phyloP scores from a whole-genome alignment of 2,329 filamentous ascomycete species.

The Whalleya microplaca region DNA sequence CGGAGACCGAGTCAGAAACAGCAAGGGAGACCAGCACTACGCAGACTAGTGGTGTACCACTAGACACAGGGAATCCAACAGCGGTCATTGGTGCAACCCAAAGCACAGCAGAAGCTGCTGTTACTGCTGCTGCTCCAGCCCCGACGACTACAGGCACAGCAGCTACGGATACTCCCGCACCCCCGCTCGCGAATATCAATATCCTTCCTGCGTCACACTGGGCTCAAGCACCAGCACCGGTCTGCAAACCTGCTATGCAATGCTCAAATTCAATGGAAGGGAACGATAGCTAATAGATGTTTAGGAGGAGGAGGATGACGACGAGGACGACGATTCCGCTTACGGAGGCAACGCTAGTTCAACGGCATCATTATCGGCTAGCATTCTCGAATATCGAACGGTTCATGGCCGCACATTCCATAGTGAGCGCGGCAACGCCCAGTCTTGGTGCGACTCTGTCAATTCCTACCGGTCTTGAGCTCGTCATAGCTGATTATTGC shows the following conservation, averaged over 20 bases:
- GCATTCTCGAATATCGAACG: constrained; percentile 37
- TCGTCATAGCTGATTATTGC: constrained; percentile 3
- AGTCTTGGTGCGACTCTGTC: constrained; percentile 32
- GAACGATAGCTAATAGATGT: constrained; percentile 2
- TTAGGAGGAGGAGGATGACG: constrained; percentile 15
- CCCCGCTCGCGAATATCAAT: background rate
- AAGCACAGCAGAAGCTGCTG: background rate
- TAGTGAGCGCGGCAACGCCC: constrained; percentile 34
- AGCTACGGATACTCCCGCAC: background rate
- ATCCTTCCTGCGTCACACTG: constrained; percentile 35
- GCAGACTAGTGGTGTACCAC: background rate
- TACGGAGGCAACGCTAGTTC: constrained; percentile 35
- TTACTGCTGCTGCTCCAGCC: background rate
- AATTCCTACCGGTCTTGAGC: background rate
- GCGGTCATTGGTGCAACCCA: background rate
- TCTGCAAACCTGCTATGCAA: constrained; percentile 11
- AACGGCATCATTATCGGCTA: constrained; percentile 36
- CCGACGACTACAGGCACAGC: background rate
- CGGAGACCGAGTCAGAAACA: background rate
- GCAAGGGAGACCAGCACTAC: background rate
- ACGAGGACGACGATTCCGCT: constrained; percentile 34
- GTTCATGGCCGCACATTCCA: constrained; percentile 38
- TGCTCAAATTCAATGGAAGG: background rate
- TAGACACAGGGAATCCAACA: background rate
- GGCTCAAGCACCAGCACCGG: constrained; percentile 27